phyloP scores from a whole-genome alignment of 495 filamentous ascomycete species.

The Aspergillus sclerotiicarbonarius region DNA sequence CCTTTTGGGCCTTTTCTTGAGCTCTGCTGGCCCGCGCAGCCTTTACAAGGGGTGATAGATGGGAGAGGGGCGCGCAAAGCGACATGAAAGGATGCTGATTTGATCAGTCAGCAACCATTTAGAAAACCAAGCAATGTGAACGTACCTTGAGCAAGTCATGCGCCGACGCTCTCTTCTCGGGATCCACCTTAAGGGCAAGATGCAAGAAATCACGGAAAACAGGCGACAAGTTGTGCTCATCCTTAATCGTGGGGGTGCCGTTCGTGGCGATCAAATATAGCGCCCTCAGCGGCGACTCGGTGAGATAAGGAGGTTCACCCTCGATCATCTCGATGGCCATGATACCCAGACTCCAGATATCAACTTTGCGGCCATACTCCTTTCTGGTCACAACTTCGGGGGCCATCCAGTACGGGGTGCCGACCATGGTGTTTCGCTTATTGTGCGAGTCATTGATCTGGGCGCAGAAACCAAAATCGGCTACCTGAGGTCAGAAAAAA shows the following conservation, averaged over 20 bases:
- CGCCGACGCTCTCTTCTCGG: constrained; percentile 92
- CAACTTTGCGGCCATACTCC: constrained; percentile 97
- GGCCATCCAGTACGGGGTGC: constrained; percentile 99
- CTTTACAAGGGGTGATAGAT: constrained; percentile 79
- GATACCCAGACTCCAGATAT: constrained; percentile 97
- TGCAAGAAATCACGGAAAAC: constrained; percentile 88
- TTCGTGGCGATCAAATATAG: constrained; percentile 97
- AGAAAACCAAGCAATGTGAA: constrained; percentile 11
- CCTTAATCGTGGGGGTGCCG: constrained; percentile 92
- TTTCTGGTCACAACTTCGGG: constrained; percentile 96
- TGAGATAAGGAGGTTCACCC: constrained; percentile 95
- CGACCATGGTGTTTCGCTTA: constrained; percentile 98
- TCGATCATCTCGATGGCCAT: constrained; percentile 99
- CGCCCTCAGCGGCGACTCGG: constrained; percentile 88
- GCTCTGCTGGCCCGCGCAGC: constrained; percentile 79
- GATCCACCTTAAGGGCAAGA: constrained; percentile 90
- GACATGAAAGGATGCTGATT: constrained; percentile 86
- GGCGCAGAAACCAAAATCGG: constrained; percentile 98
- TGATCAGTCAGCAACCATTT: constrained; percentile 26
- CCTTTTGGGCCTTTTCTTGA: constrained; percentile 77
- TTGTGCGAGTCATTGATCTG: constrained; percentile 97
- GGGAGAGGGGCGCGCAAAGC: constrained; percentile 67
- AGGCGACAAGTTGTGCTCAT: constrained; percentile 75
- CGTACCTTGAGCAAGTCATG: constrained; percentile 87
- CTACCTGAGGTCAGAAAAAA: constrained; percentile 48